Conservation (phyloP, 2,329 filamentous ascomycete species). For the Thermomyces lanuginosus region DNA sequence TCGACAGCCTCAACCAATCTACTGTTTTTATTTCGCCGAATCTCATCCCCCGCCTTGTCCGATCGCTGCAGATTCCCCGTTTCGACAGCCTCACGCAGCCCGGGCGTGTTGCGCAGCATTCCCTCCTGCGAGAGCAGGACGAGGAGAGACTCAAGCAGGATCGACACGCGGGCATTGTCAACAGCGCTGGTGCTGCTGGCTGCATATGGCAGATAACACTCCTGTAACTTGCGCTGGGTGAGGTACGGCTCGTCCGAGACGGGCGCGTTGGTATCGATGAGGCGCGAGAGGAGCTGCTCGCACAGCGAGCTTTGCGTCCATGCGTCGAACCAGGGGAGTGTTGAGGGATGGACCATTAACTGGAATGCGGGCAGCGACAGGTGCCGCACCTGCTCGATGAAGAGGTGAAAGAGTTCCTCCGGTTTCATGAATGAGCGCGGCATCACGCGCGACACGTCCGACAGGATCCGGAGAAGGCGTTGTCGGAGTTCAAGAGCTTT, state of each 20-base stretch:
- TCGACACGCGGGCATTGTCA: slow-evolving; percentile 57
- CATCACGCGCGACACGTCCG: slow-evolving; percentile 20
- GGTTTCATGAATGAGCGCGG: slow-evolving; percentile 20
- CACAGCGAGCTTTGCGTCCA: slow-evolving; percentile 34
- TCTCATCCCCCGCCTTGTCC: slow-evolving; percentile 29
- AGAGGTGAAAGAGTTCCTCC: slow-evolving; percentile 27
- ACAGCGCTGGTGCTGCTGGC: slow-evolving; percentile 44
- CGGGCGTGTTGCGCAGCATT: slow-evolving; percentile 16
- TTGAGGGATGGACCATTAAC: slow-evolving; percentile 28
- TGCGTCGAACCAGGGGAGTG: slow-evolving; percentile 24
- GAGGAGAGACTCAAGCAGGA: slow-evolving; percentile 51
- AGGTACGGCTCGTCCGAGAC: slow-evolving; percentile 28
- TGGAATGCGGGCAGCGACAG: slow-evolving; percentile 32
- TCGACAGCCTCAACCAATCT: slow-evolving; percentile 20
- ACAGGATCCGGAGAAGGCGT: slow-evolving; percentile 29
- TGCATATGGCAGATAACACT: slow-evolving; percentile 49
- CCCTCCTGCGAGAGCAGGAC: slow-evolving; percentile 32
- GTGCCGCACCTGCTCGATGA: slow-evolving; percentile 31
- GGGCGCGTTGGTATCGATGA: slow-evolving; percentile 30
- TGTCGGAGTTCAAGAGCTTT: slow-evolving; percentile 28
- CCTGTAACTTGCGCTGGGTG: slow-evolving; percentile 34
- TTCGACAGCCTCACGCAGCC: slow-evolving; percentile 32
- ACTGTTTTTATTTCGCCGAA: slow-evolving; percentile 28
- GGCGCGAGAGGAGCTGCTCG: slow-evolving; percentile 36
- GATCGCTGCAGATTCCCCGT: slow-evolving; percentile 37